Evolutionary conservation across 805 yeast genomes (phyloP).

Genomic region (Zygotorulaspora florentina): DNA sequence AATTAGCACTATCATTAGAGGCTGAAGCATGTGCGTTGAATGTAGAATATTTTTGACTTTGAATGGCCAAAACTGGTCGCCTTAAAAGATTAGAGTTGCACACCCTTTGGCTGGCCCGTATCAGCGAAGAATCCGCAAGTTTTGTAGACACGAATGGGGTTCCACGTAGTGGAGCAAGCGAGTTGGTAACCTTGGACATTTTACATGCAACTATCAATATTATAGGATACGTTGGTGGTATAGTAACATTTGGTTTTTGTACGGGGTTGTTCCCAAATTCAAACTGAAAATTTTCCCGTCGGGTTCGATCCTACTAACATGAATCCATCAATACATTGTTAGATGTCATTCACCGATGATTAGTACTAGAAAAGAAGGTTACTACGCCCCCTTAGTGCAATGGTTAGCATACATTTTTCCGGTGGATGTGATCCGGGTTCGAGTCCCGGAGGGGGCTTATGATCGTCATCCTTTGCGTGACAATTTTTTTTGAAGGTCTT

Average conservation of each 20-base stretch:
- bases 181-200: background rate
- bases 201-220: background rate
- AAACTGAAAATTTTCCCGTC: background rate
- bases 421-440: constrained; percentile 54
- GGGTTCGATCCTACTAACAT: background rate
- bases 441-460: constrained; percentile 49
- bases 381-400: constrained; percentile 47
- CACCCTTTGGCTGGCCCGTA: background rate
- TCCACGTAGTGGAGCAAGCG: background rate
- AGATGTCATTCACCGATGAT: no score
- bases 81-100: background rate
- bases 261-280: background rate
- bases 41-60: constrained; percentile 6
- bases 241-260: background rate
- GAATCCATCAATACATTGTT: no score
- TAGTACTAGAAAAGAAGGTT: constrained; percentile 1
- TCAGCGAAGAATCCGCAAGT: background rate
- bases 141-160: background rate
- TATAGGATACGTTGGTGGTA: background rate
- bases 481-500: background rate
- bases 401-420: constrained; percentile 51
- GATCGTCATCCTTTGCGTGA: background rate
- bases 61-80: background rate
- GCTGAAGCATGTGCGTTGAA: constrained; percentile 13
- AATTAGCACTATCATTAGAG: background rate